phyloP scores from a whole-genome alignment of 2,329 filamentous ascomycete genomes.

The Diplodia intermedia region DNA sequence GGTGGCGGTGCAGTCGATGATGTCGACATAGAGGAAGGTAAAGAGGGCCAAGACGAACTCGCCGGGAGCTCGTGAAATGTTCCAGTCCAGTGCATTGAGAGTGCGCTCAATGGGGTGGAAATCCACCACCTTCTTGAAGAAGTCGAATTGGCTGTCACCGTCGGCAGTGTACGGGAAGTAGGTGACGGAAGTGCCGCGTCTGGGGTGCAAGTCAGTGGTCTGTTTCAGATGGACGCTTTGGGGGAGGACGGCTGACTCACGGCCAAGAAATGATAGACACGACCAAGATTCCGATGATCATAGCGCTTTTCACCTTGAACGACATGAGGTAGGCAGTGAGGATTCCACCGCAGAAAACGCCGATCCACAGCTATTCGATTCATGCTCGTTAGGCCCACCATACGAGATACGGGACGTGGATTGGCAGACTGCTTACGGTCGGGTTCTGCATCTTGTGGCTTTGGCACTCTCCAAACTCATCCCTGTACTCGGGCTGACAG shows the following conservation, averaged over 20 bases:
- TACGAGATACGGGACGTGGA: background rate
- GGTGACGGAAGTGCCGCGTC: conserved; percentile 72
- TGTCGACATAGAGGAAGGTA: conserved; percentile 91
- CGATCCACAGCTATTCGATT: conserved; percentile 73
- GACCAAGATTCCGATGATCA: conserved; percentile 80
- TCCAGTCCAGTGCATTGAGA: conserved; percentile 76
- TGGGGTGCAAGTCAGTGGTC: conserved; percentile 38
- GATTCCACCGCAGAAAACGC: conserved; percentile 83
- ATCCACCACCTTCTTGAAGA: conserved; percentile 83
- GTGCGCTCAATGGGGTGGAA: conserved; percentile 78
- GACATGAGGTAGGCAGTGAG: conserved; percentile 81
- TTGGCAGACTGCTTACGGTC: conserved; percentile 51
- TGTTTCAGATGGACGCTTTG: conserved; percentile 14
- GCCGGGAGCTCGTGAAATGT: conserved; percentile 67
- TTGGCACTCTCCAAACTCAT: conserved; percentile 65
- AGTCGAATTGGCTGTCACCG: conserved; percentile 75
- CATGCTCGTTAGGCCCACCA: background rate
- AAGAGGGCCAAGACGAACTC: conserved; percentile 84
- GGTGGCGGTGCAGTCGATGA: conserved; percentile 85
- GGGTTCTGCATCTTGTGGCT: conserved; percentile 81
- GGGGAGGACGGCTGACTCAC: conserved; percentile 37
- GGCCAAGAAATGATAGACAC: conserved; percentile 92
- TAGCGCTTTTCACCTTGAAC: conserved; percentile 84
- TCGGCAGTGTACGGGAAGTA: conserved; percentile 75
- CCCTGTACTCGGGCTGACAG: conserved; percentile 64